Conservation (phyloP, 2,329 filamentous ascomycete genomes). For the Coniella vitis region DNA sequence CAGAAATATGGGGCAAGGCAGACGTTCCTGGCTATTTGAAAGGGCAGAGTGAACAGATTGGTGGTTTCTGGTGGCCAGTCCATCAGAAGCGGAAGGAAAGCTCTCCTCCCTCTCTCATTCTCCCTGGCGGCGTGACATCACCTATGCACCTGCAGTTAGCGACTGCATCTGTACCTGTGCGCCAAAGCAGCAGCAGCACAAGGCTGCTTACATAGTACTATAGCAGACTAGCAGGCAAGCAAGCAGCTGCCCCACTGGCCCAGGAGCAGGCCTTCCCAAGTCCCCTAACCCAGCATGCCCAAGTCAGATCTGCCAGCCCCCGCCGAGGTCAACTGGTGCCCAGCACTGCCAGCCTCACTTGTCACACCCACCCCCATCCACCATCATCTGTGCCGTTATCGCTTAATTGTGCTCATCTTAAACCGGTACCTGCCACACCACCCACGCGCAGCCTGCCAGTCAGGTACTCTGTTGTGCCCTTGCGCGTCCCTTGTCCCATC, state of each 20-base stretch:
- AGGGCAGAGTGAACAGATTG: no score
- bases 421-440: no score
- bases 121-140: not conserved
- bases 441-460: no score
- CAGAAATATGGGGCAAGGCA: conserved; percentile 4
- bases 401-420: no score
- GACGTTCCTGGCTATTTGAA: no score
- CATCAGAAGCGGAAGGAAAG: not conserved
- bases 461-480: not conserved
- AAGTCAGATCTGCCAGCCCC: not conserved
- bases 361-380: not conserved
- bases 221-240: not conserved
- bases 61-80: not conserved
- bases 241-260: not conserved
- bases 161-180: not conserved
- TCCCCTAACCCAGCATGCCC: conserved; percentile 4
- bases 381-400: not conserved
- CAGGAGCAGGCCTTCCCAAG: no score
- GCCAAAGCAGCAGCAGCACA: no score
- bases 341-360: not conserved
- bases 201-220: not conserved
- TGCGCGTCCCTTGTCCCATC: not conserved
- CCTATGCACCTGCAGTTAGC: no score
- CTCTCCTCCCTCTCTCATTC: not conserved
- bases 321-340: not conserved